Conservation (phyloP, 352 stramenopile species). For the Phytophthora ohioensis region DNA sequence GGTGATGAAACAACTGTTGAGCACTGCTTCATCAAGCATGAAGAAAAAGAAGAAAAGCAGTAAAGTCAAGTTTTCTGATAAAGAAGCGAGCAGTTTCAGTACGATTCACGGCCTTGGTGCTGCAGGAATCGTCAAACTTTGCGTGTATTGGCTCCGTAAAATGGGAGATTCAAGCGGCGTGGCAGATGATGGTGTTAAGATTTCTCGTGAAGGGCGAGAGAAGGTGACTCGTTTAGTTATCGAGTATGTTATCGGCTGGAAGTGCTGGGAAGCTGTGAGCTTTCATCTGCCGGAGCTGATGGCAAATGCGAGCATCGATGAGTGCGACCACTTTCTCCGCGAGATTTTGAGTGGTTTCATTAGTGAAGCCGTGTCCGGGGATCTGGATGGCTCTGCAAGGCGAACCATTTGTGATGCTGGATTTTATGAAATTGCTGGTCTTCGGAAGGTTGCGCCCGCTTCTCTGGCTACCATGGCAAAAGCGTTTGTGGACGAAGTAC, state of each 20-base stretch:
- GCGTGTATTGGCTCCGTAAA: slow-evolving; percentile 66
- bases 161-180: background rate
- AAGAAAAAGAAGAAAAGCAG: slow-evolving; percentile 29
- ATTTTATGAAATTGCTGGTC: slow-evolving; percentile 81
- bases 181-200: background rate
- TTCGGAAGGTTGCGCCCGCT: slow-evolving; percentile 50
- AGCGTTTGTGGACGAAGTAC: slow-evolving; percentile 31
- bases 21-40: slow-evolving; percentile 7
- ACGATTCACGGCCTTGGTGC: slow-evolving; percentile 38
- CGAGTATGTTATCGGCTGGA: slow-evolving; percentile 63
- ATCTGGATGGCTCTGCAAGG: slow-evolving; percentile 35
- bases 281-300: slow-evolving; percentile 80
- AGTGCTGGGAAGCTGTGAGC: slow-evolving; percentile 75
- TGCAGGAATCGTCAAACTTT: slow-evolving; percentile 81
- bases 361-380: slow-evolving; percentile 23
- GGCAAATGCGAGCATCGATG: slow-evolving; percentile 41
- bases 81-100: slow-evolving; percentile 2
- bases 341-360: slow-evolving; percentile 51
- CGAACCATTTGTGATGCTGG: slow-evolving; percentile 74
- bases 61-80: background rate
- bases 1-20: slow-evolving; percentile 56
- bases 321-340: slow-evolving; percentile 40
- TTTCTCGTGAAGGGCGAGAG: slow-evolving; percentile 29
- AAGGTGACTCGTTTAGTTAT: slow-evolving; percentile 59
- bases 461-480: slow-evolving; percentile 46